Base-by-base conservation (phyloP, 768 basidiomycete species). In the Filobasidium floriforme region DNA sequence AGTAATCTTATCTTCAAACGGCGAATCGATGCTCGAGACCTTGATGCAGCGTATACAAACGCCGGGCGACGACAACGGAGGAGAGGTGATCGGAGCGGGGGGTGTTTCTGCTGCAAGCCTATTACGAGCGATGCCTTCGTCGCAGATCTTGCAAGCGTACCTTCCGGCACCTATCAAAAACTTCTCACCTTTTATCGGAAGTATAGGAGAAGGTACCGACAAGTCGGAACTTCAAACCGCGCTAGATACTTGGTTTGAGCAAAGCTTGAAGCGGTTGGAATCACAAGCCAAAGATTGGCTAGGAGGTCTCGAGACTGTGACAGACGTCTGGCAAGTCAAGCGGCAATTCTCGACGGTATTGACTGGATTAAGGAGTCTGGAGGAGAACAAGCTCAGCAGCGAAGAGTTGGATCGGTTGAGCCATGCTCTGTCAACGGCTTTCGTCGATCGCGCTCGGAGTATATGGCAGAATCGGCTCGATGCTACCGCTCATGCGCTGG, bases 131-230 rank as follows among this genome's bases (percentile, higher is more conserved):
- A 82, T 94, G 26, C 91, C 91, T 0, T 92, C 92, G 0, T 88
- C 90, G 0, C 85, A 88, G 28, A 89, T 92, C 69, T 85, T 92
- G 0, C 66, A 79, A 68, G 83, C 86, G 18, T 83, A 90, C 62
- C 83, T 97, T 0, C 90, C 92, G 0, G 73, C 81, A 0, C 83
- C 81, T 66, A 83, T 97, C 67, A 84, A 83, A 69, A 82, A 84
- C 5, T 96, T 92, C 77, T 89, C 87, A 71, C 92, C 92, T 10
- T 93, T 89, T 76, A 84, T 94, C 67, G 88, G 87, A 10, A 85
- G 89, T 0, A 76, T 85, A 0, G 84, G 85, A 3, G 82, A 19
- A 80, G 18, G 26, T 41, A 19, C 14, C 54, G 81, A 1, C 76
- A 87, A 26, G 76, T 83, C 3, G 81, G 80, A 52, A 70, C 80